Percentiles rank a stretch among this genome's conserved stretches.
These are phyloP conservation scores for Cinchona pubescens DNA, from an alignment of 257 asterid species.

Conservation along the genomic window DNA sequence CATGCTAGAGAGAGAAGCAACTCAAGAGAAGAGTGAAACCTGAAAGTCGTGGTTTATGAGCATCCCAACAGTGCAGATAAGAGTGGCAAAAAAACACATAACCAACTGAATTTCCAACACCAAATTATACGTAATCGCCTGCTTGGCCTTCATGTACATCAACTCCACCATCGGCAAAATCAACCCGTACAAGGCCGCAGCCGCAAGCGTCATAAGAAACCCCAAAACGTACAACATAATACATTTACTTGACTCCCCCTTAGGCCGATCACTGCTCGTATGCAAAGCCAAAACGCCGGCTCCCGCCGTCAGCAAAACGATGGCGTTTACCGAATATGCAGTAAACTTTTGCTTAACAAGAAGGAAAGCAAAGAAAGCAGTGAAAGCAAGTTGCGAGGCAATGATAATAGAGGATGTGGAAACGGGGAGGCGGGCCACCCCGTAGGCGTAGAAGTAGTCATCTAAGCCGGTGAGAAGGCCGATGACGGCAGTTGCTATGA, in stretches of 20 bases:
- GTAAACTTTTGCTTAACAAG: constrained; percentile 29
- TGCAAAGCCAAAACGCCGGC: constrained; percentile 15
- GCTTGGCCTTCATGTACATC: constrained; percentile 20
- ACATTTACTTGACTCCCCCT: no score
- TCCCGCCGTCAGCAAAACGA: constrained; percentile 20
- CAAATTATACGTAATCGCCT: constrained; percentile 13
- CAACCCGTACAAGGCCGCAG: constrained; percentile 25
- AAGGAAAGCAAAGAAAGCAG: constrained; percentile 25
- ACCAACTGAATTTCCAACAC: constrained; percentile 31
- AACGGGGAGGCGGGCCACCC: constrained; percentile 23
- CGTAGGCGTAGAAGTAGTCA: constrained; percentile 25
- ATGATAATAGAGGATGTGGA: constrained; percentile 21
- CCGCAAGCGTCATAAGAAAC: constrained; percentile 21
- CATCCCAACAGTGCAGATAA: constrained; percentile 27
- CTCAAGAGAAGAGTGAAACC: constrained; percentile 15
- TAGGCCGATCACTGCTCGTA: constrained; percentile 17
- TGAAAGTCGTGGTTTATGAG: constrained; percentile 17
- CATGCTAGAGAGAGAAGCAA: no score
- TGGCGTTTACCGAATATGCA: constrained; percentile 24
- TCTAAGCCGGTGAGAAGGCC: constrained; percentile 22
- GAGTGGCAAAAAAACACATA: constrained; percentile 20
- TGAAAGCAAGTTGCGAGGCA: constrained; percentile 26
- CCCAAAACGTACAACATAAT: constrained; percentile 16
- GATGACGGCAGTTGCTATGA: constrained; percentile 6
- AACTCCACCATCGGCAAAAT: constrained; percentile 26